Evolutionary conservation across 2,329 filamentous ascomycete genomes (phyloP), one percentile per base, ranked within the genome.

Genomic region (Fulvia fulva): DNA sequence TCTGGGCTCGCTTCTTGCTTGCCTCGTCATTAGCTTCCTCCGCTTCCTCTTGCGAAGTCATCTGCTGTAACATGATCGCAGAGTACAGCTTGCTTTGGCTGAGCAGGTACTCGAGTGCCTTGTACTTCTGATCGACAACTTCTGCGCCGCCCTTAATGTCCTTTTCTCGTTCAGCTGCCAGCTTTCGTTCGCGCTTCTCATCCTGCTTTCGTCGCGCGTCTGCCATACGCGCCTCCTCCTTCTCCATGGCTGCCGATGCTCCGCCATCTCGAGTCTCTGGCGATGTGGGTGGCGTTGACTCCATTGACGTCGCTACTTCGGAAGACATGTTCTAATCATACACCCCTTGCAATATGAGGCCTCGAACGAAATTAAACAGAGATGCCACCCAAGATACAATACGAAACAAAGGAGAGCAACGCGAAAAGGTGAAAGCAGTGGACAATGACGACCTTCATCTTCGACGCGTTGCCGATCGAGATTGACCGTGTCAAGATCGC

Each of bases 71-170:
- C 79, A 81, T 81, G 49, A 81, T 80, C 2, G 75, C 75, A 34
- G 77, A 78, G 56, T 80, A 81, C 19, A 81, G 69, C 71, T 80
- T 80, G 70, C 77, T 80, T 67, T 81, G 80, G 57, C 77, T 80
- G 65, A 81, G 75, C 58, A 81, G 63, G 60, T 79, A 80, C 64
- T 81, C 78, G 59, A 81, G 65, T 56, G 79, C 78, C 67, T 81
- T 79, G 69, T 78, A 81, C 61, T 81, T 81, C 43, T 75, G 73
- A 59, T 81, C 79, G 41, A 81, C 67, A 5, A 75, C 71, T 47
- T 77, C 73, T 32, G 70, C 70, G 14, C 78, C 79, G 43, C 74
- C 77, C 51, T 76, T 73, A 21, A 80, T 63, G 49, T 80, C 79
- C 49, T 77, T 75, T 59, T 77, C 71, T 21, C 78, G 73, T 63